Evolutionary conservation across 1,284 basidiomycete species (phyloP), one percentile per base, ranked within the genome.

Genomic region (Sporisorium iseilematis-ciliati): DNA sequence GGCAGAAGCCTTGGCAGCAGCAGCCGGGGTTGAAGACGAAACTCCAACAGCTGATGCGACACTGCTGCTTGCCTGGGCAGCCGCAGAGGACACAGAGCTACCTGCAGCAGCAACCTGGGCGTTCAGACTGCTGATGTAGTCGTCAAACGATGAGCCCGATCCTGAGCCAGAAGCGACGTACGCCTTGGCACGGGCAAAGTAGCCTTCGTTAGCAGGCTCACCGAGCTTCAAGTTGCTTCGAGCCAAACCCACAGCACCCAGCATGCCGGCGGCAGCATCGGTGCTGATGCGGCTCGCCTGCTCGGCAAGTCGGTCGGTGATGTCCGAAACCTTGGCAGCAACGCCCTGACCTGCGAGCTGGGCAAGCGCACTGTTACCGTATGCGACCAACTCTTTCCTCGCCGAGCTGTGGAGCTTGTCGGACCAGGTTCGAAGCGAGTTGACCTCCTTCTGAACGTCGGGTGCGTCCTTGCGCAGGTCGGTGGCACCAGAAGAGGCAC

Each of bases 381-480:
- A 82, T 11, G 61, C 61, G 14, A 65, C 55, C 31, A 82, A 40
- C 63, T 82, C 77, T 29, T 63, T 56, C 14, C 68, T 52, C 11
- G 80, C 80, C 8, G 75, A 60, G 26, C 52, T 53, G 70, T 78
- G 77, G 16, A 82, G 69, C 42, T 61, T 68, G 51, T 73, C 70
- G 26, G 66, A 48, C 57, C 48, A 59, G 23, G 1, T 52, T 1
- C 70, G 62, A 11, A 77, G 66, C 21, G 55, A 58, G 29, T 48
- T 57, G 55, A 75, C 57, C 57, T 73, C 56, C 64, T 73, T 72
- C n/a, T 73, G 69, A 35, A 82, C 50, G 21, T 72, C 61, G 21
- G 67, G 63, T 14, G 78, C 67, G 41, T 77, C 67, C 10, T 53
- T 63, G 40, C 66, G 43, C 21, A 81, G 54, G 20, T 79, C 68